Evolutionary conservation across 2,329 filamentous ascomycete species (phyloP), one percentile per base, ranked within the genome.

Genomic region (Huntiella abstrusa): DNA sequence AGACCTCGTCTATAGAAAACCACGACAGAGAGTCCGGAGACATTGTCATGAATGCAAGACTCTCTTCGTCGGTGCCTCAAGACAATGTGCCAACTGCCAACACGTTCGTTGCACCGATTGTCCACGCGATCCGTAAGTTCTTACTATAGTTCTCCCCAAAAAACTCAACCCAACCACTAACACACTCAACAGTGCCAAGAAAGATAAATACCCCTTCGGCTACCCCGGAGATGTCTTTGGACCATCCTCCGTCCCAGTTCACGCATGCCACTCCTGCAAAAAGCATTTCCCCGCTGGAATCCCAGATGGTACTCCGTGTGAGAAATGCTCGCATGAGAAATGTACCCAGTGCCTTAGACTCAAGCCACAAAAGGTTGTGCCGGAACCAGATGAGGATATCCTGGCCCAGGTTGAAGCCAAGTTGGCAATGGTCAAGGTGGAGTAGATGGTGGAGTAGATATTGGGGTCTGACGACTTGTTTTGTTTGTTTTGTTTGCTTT

Each of bases 21-120:
- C 77, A 17, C 75, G 73, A 51, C 81, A 91, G 63, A 72, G 83
- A 22, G 71, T 91, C 40, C 70, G 82, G 47, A 75, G 84, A 49
- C 77, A 66, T 43, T 93, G 86, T 59, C 85, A 92, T 60, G 68
- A 74, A 54, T 93, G 86, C 59, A 58, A 72, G 41, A 71, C 66
- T 2, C 56, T 78, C 1, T 91, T 86, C 57, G 59, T 62, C 1
- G 56, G 66, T 4, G 66, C 69, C 32, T 65, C 61, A 50, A 83
- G 78, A 63, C 72, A 57, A 0, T 93, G 86, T 58, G 60, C 66
- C 5, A 67, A 66, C 35, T 93, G 86, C 60, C 64, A 68, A 22
- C 86, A 93, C 59, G 59, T 69, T 44, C 77, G 83, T 46, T 93
- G 85, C 65, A 83, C 76, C 35, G 80, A 80, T 57, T 92, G 85